Evolutionary conservation across 2,329 filamentous ascomycete genomes (phyloP).

Genomic region (Cercospora canescens): DNA sequence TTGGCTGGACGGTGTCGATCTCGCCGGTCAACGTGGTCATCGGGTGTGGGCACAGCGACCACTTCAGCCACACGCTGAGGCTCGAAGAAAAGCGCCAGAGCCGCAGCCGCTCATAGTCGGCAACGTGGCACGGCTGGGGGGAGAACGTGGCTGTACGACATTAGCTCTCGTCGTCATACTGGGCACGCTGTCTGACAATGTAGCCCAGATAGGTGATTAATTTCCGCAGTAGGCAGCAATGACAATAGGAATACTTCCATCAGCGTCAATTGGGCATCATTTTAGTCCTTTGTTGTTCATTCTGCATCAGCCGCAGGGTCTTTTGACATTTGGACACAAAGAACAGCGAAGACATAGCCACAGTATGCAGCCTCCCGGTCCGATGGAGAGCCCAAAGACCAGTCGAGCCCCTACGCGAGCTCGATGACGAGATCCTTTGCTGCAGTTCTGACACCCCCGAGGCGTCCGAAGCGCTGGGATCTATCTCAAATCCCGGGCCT

Average conservation of each 20-base stretch:
- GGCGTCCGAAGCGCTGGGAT: not conserved
- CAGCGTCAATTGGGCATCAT: not conserved
- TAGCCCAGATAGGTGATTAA: not conserved
- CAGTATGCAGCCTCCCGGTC: conserved; percentile 1
- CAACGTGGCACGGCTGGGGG: not conserved
- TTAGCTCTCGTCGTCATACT: not conserved
- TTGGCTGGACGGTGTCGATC: conserved; percentile 1
- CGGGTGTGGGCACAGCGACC: not conserved
- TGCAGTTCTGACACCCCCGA: not conserved
- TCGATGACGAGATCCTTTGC: not conserved
- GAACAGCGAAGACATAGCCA: not conserved
- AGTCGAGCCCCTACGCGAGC: not conserved
- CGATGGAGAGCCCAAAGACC: not conserved
- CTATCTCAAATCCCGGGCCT: not conserved
- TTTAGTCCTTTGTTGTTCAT: not conserved
- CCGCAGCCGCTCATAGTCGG: not conserved
- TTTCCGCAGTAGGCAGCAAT: not conserved
- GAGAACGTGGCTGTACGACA: not conserved
- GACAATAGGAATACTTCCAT: not conserved
- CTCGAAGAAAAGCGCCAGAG: not conserved
- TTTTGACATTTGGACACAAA: not conserved
- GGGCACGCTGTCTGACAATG: not conserved
- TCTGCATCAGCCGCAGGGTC: not conserved
- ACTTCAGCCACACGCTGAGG: not conserved
- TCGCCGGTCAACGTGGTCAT: not conserved